Evolutionary conservation across 495 filamentous ascomycete species (phyloP).

Genomic region (Xylaria scruposa): DNA sequence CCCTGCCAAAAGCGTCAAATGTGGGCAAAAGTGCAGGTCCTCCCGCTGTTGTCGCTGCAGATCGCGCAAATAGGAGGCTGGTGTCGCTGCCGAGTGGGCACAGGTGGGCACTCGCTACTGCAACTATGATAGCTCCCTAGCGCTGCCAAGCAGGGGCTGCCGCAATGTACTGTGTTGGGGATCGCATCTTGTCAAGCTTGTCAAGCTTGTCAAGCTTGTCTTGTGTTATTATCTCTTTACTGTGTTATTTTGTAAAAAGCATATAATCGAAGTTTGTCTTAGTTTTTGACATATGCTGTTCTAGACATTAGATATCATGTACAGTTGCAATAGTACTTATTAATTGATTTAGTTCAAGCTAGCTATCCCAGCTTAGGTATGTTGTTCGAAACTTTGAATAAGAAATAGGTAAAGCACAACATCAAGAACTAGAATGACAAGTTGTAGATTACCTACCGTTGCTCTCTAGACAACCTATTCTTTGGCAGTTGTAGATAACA

Average conservation of each 20-base stretch:
- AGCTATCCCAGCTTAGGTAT: background rate
- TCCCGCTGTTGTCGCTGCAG: slow-evolving; percentile 9
- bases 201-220: no score
- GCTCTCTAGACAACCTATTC: slow-evolving; percentile 3
- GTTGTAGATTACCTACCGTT: background rate
- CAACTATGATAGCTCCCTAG: background rate
- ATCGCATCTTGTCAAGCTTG: background rate
- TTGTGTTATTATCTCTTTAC: background rate
- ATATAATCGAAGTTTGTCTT: background rate
- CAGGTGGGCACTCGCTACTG: background rate
- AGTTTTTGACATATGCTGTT: background rate
- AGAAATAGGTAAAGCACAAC: slow-evolving; percentile 8
- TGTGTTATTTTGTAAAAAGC: background rate
- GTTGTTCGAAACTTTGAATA: background rate
- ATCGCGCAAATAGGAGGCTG: slow-evolving; percentile 21
- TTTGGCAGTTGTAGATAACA: background rate
- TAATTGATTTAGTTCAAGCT: background rate
- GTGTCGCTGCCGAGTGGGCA: background rate
- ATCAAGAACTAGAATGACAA: slow-evolving; percentile 1
- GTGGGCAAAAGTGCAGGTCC: slow-evolving; percentile 12
- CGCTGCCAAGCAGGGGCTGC: slow-evolving; percentile 2
- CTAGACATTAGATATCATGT: background rate
- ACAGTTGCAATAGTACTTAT: background rate
- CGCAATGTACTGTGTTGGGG: background rate
- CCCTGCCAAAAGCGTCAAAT: slow-evolving; percentile 1